A percentile compares a stretch with the other conserved stretches of the same genome.
Conservation (phyloP, 2,329 filamentous ascomycete species). For the Botryosphaeria agaves region DNA sequence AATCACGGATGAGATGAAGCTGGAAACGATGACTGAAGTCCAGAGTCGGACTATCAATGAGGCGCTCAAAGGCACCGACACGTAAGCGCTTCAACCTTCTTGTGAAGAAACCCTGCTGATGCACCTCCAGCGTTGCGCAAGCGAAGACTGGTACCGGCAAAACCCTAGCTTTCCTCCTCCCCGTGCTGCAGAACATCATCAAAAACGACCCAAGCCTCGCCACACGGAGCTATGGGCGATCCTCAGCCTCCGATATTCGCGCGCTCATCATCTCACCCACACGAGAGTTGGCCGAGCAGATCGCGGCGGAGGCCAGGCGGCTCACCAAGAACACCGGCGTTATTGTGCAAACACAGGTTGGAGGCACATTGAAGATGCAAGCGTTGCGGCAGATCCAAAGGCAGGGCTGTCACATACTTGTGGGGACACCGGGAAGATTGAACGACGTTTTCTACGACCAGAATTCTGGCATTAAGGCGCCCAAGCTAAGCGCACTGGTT, state of each 20-base stretch:
- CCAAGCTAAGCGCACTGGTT: constrained; percentile 40
- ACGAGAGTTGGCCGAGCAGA: constrained; percentile 46
- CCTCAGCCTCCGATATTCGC: constrained; percentile 33
- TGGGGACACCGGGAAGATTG: constrained; percentile 80
- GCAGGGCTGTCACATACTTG: constrained; percentile 72
- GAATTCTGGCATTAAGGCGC: constrained; percentile 43
- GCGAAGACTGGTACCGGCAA: constrained; percentile 96
- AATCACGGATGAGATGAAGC: constrained; percentile 55
- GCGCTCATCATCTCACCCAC: constrained; percentile 45
- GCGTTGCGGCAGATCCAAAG: constrained; percentile 52
- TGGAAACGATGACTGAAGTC: constrained; percentile 82
- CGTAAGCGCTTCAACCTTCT: constrained; percentile 39
- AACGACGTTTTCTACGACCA: constrained; percentile 62
- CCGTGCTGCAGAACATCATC: constrained; percentile 66
- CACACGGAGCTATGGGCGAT: constrained; percentile 25
- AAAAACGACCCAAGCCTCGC: constrained; percentile 43
- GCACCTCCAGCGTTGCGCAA: constrained; percentile 48
- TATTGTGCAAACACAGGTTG: constrained; percentile 63
- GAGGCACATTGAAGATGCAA: constrained; percentile 61
- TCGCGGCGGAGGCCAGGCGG: constrained; percentile 53
- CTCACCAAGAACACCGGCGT: constrained; percentile 49
- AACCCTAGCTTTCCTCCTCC: constrained; percentile 82
- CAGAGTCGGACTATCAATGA: constrained; percentile 70
- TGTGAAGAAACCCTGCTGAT: constrained; percentile 5
- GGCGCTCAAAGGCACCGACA: constrained; percentile 61